Evolutionary conservation across 176 grass and related monocot species (phyloP).

Genomic region (Saccharum officinarum): DNA sequence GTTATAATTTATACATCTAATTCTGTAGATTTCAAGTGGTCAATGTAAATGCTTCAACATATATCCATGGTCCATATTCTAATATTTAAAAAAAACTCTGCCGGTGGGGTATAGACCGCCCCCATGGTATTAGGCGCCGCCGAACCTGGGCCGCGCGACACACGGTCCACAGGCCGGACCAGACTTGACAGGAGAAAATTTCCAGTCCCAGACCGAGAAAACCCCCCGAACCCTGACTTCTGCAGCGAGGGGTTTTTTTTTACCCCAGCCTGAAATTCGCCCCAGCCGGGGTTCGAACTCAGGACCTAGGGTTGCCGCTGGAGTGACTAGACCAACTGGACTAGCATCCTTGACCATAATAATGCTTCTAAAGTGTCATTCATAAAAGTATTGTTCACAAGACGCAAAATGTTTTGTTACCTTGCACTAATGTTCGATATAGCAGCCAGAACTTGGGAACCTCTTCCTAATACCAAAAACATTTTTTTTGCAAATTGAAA

Average conservation of each 20-base stretch:
- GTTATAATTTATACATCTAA: not conserved
- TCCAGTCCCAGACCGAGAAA: no score
- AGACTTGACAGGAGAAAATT: no score
- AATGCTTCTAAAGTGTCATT: not conserved
- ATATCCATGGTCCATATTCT: not conserved
- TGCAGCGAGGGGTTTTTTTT: no score
- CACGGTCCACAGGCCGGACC: no score
- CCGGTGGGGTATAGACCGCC: no score
- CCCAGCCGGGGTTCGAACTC: no score
- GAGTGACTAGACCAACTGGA: no score
- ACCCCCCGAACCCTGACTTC: no score
- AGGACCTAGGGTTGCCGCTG: no score
- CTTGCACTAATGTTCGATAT: not conserved
- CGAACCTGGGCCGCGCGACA: no score
- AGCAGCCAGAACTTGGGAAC: not conserved
- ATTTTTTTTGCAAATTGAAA: not conserved
- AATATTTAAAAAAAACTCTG: not conserved
- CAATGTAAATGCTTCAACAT: not conserved
- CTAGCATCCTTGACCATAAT: not conserved
- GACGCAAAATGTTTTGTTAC: not conserved
- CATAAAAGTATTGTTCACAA: not conserved
- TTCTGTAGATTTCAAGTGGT: not conserved
- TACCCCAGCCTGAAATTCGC: no score
- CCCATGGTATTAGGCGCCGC: no score
- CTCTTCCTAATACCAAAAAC: not conserved